Conservation (phyloP, 768 basidiomycete species). For the Rhodocollybia butyracea region DNA sequence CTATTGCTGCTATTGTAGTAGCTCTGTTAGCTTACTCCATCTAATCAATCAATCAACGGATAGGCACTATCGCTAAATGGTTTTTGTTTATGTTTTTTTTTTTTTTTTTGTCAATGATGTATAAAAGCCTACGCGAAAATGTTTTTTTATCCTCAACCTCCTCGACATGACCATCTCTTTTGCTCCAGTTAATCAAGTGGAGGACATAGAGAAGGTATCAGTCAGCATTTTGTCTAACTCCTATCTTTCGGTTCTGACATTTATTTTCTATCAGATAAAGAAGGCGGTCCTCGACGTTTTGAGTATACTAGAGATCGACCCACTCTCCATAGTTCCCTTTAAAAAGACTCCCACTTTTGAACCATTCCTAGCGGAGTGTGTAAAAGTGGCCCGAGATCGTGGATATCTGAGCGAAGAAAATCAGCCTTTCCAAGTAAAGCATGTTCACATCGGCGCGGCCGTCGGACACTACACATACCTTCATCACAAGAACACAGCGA, state of each 20-base stretch:
- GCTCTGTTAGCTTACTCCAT: no score
- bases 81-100: no score
- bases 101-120: no score
- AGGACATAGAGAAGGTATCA: no score
- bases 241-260: not conserved
- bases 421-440: slow-evolving; percentile 5
- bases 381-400: slow-evolving; percentile 4
- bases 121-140: no score
- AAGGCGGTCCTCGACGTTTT: slow-evolving; percentile 9
- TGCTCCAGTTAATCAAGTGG: no score
- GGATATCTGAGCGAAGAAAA: slow-evolving; percentile 1
- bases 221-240: not conserved
- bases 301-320: slow-evolving; percentile 5
- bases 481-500: not conserved
- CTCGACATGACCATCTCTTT: no score
- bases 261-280: slow-evolving; percentile 1
- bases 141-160: no score
- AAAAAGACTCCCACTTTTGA: slow-evolving; percentile 9
- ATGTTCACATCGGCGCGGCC: slow-evolving; percentile 9
- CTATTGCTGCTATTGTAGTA: no score
- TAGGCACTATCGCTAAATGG: no score
- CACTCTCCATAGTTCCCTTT: slow-evolving; percentile 2
- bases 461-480: slow-evolving; percentile 11
- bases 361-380: slow-evolving; percentile 8
- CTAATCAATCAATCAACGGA: no score